phyloP scores from a whole-genome alignment of 2,329 filamentous ascomycete genomes.

The Botrytis sinoallii region DNA sequence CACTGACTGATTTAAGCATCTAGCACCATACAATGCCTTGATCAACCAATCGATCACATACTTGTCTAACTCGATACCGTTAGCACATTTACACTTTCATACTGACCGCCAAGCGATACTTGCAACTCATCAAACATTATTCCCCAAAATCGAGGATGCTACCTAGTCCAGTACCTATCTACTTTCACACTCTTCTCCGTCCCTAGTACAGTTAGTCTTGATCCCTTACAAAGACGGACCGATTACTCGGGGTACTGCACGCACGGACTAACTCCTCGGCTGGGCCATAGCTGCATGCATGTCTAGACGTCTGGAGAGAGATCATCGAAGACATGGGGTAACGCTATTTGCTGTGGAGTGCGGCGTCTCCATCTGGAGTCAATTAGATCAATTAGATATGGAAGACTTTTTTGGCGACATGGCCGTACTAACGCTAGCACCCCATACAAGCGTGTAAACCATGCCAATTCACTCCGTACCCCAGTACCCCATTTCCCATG shows the following conservation, averaged over 20 bases:
- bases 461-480: background rate
- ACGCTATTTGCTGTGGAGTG: background rate
- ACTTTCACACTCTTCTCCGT: background rate
- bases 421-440: background rate
- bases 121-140: background rate
- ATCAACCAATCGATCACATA: background rate
- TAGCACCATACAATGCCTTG: background rate
- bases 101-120: background rate
- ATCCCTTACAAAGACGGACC: conserved; percentile 14
- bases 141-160: background rate
- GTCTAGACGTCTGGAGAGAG: conserved; percentile 4
- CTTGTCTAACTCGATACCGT: background rate
- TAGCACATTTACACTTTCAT: background rate
- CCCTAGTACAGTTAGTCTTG: background rate
- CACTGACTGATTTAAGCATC: background rate
- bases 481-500: background rate
- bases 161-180: background rate
- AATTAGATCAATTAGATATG: background rate
- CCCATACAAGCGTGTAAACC: background rate
- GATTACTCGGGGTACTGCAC: conserved; percentile 15
- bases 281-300: background rate
- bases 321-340: conserved; percentile 16
- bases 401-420: background rate
- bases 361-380: conserved; percentile 15
- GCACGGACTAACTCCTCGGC: conserved; percentile 2